phyloP scores from a whole-genome alignment of 2,329 filamentous ascomycete species.

The Calonectria pauciramosa region DNA sequence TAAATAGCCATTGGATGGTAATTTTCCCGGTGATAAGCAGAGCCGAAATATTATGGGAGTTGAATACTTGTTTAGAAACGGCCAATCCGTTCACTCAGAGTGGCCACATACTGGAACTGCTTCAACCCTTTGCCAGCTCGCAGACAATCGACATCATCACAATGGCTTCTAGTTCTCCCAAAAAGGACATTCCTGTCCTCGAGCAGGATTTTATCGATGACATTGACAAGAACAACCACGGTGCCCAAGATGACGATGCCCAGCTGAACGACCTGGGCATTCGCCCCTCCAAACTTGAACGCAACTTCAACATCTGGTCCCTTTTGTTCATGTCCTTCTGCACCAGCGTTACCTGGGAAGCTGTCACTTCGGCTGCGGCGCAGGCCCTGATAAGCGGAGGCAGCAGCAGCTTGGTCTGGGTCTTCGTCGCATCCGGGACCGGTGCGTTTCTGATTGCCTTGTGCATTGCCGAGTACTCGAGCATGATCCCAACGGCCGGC shows the following conservation, averaged over 20 bases:
- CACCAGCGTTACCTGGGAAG: constrained; percentile 26
- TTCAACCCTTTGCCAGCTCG: not conserved
- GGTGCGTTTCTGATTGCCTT: constrained; percentile 8
- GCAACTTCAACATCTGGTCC: constrained; percentile 26
- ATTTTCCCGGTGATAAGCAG: not conserved
- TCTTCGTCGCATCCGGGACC: not conserved
- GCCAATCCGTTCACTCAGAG: not conserved
- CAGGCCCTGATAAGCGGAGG: constrained; percentile 11
- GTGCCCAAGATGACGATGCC: not conserved
- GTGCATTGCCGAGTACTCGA: constrained; percentile 19
- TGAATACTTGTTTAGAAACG: not conserved
- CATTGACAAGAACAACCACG: not conserved
- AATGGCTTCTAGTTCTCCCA: not conserved
- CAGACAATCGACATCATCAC: too few species aligned
- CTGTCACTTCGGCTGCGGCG: not conserved
- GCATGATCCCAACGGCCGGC: constrained; percentile 21
- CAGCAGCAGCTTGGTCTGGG: constrained; percentile 26
- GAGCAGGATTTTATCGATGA: not conserved
- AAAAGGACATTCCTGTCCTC: too few species aligned
- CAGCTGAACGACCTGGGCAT: constrained; percentile 14
- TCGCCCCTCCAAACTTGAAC: constrained; percentile 10
- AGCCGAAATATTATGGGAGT: not conserved
- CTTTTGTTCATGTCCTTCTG: constrained; percentile 27
- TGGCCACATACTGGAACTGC: not conserved
- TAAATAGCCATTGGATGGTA: not conserved